These are phyloP conservation scores for Aspergillus sp. DNA, from an alignment of 2,329 filamentous ascomycete genomes.

Conservation along the genomic window DNA sequence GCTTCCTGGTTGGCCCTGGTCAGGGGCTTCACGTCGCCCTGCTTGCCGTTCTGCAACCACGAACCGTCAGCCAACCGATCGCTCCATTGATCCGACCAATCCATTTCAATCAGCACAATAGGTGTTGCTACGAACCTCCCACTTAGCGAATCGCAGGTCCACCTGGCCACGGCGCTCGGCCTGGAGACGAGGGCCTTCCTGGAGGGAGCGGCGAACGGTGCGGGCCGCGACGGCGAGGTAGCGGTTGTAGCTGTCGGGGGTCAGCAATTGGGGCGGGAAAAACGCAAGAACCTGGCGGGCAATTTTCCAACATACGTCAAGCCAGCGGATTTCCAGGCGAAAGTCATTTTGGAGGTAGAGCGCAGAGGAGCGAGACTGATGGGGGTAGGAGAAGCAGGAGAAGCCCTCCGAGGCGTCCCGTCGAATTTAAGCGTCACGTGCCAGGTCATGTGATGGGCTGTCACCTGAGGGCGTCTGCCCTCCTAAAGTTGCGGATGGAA, in stretches of 20 bases:
- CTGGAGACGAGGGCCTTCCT: conserved; percentile 80
- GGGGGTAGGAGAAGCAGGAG: too few relatives aligned
- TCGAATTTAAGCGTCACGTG: too few relatives aligned
- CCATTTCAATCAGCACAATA: conserved; percentile 7
- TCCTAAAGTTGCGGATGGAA: too few relatives aligned
- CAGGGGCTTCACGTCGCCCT: conserved; percentile 72
- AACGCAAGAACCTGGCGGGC: conserved; percentile 4
- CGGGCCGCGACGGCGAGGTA: conserved; percentile 93
- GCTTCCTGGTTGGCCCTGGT: conserved; percentile 45
- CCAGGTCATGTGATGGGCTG: too few relatives aligned
- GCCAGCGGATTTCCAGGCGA: conserved; percentile 97
- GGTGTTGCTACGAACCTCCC: conserved; percentile 84
- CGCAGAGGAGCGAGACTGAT: too few relatives aligned
- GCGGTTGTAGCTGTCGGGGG: conserved; percentile 82
- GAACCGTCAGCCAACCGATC: conserved; percentile 6
- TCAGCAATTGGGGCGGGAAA: conserved; percentile 15
- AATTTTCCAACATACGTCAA: conserved; percentile 62
- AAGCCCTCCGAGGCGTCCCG: too few relatives aligned
- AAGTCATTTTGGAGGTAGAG: conserved; percentile 64
- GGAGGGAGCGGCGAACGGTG: conserved; percentile 90
- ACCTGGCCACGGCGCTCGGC: conserved; percentile 85
- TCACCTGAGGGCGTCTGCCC: too few relatives aligned
- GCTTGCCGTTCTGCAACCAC: conserved; percentile 75
- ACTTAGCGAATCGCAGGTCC: conserved; percentile 86
- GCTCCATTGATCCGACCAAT: conserved; percentile 20